Evolutionary conservation across 805 yeast species (phyloP).

Genomic region (Schwanniomyces sp.): DNA sequence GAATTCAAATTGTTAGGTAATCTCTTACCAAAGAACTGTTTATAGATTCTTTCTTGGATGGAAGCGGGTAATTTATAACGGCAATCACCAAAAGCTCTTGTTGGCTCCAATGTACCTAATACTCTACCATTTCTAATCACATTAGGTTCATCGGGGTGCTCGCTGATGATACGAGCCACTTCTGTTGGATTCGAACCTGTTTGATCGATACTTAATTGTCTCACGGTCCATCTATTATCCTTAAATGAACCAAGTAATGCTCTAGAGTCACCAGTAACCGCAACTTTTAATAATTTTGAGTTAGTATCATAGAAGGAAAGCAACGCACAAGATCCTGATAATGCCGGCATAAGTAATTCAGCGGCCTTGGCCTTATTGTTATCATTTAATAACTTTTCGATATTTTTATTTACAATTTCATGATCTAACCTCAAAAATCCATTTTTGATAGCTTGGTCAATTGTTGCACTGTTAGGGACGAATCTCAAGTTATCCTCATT

Average conservation of each 20-base stretch:
- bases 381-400: slow-evolving; percentile 64
- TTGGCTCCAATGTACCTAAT: slow-evolving; percentile 90
- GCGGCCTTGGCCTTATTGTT: slow-evolving; percentile 71
- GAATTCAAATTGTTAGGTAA: slow-evolving; percentile 73
- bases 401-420: slow-evolving; percentile 76
- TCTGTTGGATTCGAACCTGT: slow-evolving; percentile 91
- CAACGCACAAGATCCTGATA: slow-evolving; percentile 93
- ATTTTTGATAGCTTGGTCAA: slow-evolving; percentile 75
- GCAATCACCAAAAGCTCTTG: slow-evolving; percentile 97
- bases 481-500: slow-evolving; percentile 53
- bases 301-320: slow-evolving; percentile 83
- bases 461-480: slow-evolving; percentile 64
- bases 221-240: slow-evolving; percentile 81
- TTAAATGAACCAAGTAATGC: slow-evolving; percentile 79
- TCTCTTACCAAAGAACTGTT: slow-evolving; percentile 77
- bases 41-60: slow-evolving; percentile 70
- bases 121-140: slow-evolving; percentile 86
- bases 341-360: slow-evolving; percentile 82
- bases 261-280: slow-evolving; percentile 95
- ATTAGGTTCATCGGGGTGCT: slow-evolving; percentile 89
- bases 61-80: slow-evolving; percentile 82
- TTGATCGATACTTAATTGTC: slow-evolving; percentile 85
- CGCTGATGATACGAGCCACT: slow-evolving; percentile 75
- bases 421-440: slow-evolving; percentile 86
- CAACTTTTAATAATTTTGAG: slow-evolving; percentile 72